phyloP scores from a whole-genome alignment of 2,329 filamentous ascomycete genomes.

The Nothophaeocryptopus gaeumannii region DNA sequence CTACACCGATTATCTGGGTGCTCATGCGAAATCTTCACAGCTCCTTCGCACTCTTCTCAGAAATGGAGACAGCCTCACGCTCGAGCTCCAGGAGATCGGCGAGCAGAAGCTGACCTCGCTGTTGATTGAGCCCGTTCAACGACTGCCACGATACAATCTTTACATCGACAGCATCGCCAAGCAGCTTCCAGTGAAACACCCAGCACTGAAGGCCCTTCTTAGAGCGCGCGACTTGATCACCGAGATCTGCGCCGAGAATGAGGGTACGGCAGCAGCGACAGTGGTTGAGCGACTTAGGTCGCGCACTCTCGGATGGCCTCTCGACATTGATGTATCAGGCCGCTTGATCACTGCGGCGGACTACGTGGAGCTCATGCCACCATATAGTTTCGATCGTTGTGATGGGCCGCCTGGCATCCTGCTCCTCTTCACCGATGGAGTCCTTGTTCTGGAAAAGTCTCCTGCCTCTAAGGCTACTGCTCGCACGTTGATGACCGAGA shows the following conservation, averaged over 20 bases:
- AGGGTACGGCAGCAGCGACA: slow-evolving; percentile 67
- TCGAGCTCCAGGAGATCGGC: slow-evolving; percentile 75
- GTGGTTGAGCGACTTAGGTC: slow-evolving; percentile 63
- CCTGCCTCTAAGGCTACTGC: slow-evolving; percentile 53
- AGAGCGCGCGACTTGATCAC: slow-evolving; percentile 91
- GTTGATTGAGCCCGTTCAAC: slow-evolving; percentile 93
- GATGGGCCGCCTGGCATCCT: slow-evolving; percentile 59
- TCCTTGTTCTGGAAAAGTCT: slow-evolving; percentile 72
- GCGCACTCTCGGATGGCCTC: slow-evolving; percentile 31
- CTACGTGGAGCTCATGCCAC: slow-evolving; percentile 71
- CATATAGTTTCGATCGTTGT: slow-evolving; percentile 54
- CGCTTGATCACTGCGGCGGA: slow-evolving; percentile 80
- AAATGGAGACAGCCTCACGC: slow-evolving; percentile 74
- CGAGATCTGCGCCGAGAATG: slow-evolving; percentile 92
- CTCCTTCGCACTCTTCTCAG: slow-evolving; percentile 74
- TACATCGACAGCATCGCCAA: slow-evolving; percentile 94
- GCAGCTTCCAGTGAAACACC: slow-evolving; percentile 80
- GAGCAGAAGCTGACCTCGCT: slow-evolving; percentile 88
- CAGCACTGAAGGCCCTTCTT: slow-evolving; percentile 76
- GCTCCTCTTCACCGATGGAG: slow-evolving; percentile 77
- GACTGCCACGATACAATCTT: slow-evolving; percentile 88
- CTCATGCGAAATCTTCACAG: slow-evolving; percentile 81
- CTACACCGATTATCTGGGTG: slow-evolving; percentile 89
- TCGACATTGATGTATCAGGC: slow-evolving; percentile 60
- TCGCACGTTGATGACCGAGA: slow-evolving; percentile 74